A percentile compares a stretch with the other conserved stretches of the same genome.
These are phyloP conservation scores for Stevia rebaudiana DNA, from an alignment of 140 eudicot species.

Conservation along the genomic window DNA sequence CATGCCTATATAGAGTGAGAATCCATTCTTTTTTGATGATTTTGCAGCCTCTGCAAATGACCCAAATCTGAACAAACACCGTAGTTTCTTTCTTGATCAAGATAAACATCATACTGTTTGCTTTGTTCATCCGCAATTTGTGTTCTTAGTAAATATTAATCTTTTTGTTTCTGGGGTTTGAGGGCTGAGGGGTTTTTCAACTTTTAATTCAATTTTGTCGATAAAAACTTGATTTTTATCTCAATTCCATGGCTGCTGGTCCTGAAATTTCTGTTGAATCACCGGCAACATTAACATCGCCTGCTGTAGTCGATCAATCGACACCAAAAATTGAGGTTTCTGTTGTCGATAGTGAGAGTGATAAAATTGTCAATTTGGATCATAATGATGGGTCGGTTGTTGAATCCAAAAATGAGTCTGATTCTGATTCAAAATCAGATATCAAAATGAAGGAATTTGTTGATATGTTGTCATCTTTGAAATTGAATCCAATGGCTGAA, in stretches of 20 bases:
- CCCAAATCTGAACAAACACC: conserved; percentile 20
- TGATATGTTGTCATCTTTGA: conserved; percentile 76
- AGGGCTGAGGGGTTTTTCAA: conserved; percentile 5
- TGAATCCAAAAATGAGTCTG: conserved; percentile 29
- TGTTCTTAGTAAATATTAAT: conserved; percentile 11
- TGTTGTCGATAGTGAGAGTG: conserved; percentile 32
- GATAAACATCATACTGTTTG: conserved; percentile 7
- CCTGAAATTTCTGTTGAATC: conserved; percentile 55
- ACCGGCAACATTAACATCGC: conserved; percentile 25
- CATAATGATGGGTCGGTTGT: conserved; percentile 11
- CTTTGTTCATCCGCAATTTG: conserved; percentile 27
- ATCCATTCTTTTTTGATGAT: conserved; percentile 23
- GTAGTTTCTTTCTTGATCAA: conserved; percentile 18
- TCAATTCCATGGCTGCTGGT: conserved; percentile 74
- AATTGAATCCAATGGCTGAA: conserved; percentile 89
- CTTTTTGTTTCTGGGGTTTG: conserved; percentile 20
- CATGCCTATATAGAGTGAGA: conserved; percentile 18
- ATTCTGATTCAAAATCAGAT: conserved; percentile 56
- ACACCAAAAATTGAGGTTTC: conserved; percentile 25
- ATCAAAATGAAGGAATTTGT: conserved; percentile 60
- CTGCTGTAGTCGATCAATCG: conserved; percentile 28
- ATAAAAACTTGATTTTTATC: conserved; percentile 16
- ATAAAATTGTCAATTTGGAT: conserved; percentile 20
- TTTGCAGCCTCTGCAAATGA: conserved; percentile 25
- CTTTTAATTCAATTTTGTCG: conserved; percentile 22